Evolutionary conservation across 2,329 filamentous ascomycete species (phyloP).

Genomic region (Aspergillus calidoustus): DNA sequence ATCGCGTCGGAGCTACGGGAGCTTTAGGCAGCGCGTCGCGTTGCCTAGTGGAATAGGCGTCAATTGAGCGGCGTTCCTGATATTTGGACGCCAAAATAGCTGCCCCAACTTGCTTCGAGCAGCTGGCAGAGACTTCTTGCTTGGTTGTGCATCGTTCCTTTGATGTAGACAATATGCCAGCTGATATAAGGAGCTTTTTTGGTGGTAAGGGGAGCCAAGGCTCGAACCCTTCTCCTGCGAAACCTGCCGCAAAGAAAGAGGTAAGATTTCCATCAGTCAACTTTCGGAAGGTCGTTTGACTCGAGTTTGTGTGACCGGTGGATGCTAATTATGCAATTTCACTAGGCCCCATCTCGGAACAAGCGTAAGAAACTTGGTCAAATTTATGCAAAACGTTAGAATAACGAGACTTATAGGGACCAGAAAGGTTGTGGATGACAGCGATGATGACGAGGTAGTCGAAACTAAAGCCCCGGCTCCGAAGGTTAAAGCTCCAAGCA

Average conservation of each 20-base stretch:
- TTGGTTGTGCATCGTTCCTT: slow-evolving; percentile 7
- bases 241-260: slow-evolving; percentile 50
- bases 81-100: background rate
- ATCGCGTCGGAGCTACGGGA: slow-evolving; percentile 24
- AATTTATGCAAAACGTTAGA: background rate
- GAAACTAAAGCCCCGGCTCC: slow-evolving; percentile 43
- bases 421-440: slow-evolving; percentile 79
- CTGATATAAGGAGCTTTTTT: slow-evolving; percentile 91
- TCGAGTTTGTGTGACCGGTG: background rate
- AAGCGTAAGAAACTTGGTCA: slow-evolving; percentile 35
- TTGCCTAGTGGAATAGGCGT: slow-evolving; percentile 23
- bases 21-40: slow-evolving; percentile 32
- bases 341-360: slow-evolving; percentile 33
- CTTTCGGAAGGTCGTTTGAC: background rate
- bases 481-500: slow-evolving; percentile 46
- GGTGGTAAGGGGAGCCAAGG: slow-evolving; percentile 70
- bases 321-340: background rate
- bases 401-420: slow-evolving; percentile 39
- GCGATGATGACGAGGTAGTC: slow-evolving; percentile 68
- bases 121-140: background rate
- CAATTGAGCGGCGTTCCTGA: background rate
- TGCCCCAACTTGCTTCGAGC: slow-evolving; percentile 2
- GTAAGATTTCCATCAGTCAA: slow-evolving; percentile 28
- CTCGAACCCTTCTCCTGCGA: slow-evolving; percentile 53
- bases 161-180: slow-evolving; percentile 63